Conservation (phyloP, 768 basidiomycete genomes). For the Pholiota conissans region DNA sequence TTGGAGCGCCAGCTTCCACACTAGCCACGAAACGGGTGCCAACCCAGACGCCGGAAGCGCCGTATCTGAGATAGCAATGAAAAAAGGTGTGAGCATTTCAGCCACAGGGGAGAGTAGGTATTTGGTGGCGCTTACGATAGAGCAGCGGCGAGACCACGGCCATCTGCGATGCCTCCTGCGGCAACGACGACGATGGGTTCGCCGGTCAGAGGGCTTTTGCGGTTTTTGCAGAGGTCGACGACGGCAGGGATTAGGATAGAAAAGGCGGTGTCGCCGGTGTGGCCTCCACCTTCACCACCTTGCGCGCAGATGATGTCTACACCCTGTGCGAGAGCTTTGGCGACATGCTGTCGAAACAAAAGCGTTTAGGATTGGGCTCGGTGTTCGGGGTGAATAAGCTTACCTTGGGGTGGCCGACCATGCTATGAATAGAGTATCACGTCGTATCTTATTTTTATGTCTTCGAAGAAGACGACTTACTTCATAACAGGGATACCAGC, state of each 20-base stretch:
- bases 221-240: conserved; percentile 73
- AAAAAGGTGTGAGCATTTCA: neutral
- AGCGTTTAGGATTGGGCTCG: conserved; percentile 4
- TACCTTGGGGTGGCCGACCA: conserved; percentile 87
- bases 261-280: conserved; percentile 82
- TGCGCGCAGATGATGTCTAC: conserved; percentile 91
- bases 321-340: conserved; percentile 77
- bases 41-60: conserved; percentile 86
- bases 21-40: conserved; percentile 86
- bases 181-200: conserved; percentile 77
- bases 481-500: conserved; percentile 86
- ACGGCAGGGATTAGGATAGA: conserved; percentile 81
- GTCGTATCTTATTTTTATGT: neutral
- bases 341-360: conserved; percentile 52
- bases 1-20: conserved; percentile 77
- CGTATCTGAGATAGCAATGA: conserved; percentile 49
- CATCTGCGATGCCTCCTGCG: conserved; percentile 84
- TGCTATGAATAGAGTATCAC: conserved; percentile 38
- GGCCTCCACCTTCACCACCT: conserved; percentile 87
- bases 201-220: conserved; percentile 76
- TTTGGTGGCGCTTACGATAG: conserved; percentile 47
- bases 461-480: conserved; percentile 39
- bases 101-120: neutral
- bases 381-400: neutral
- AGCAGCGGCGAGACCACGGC: conserved; percentile 75